A percentile compares a stretch with the other conserved stretches of the same genome.
Evolutionary conservation across 345 rosid species (phyloP).

Genomic region (Lumnitzera racemosa): DNA sequence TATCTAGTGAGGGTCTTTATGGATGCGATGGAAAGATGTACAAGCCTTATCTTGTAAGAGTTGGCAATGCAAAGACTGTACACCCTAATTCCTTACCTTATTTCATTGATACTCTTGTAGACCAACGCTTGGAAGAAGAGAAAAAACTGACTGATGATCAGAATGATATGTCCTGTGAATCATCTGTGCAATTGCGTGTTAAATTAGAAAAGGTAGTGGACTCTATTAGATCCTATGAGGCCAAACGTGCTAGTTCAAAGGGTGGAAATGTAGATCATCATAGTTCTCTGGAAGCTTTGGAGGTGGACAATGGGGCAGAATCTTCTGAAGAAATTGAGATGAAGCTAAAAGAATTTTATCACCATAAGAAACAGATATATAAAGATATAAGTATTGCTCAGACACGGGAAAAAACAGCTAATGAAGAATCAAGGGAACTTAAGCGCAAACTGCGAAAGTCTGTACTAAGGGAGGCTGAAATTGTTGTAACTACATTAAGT

Average conservation of each 20-base stretch:
- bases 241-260: conserved; percentile 76
- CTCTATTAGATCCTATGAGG: conserved; percentile 62
- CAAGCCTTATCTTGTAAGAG: conserved; percentile 93
- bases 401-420: conserved; percentile 66
- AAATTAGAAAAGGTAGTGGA: conserved; percentile 79
- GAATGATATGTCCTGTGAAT: conserved; percentile 30
- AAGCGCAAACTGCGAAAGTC: conserved; percentile 72
- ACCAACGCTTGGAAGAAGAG: conserved; percentile 74
- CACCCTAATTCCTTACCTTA: conserved; percentile 80
- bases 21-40: conserved; percentile 84
- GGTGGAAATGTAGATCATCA: conserved; percentile 44
- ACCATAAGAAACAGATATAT: conserved; percentile 73
- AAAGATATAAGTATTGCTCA: conserved; percentile 80
- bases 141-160: conserved; percentile 34
- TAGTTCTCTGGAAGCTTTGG: conserved; percentile 29
- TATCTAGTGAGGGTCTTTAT: conserved; percentile 66
- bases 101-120: conserved; percentile 88
- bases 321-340: conserved; percentile 58
- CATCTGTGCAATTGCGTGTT: conserved; percentile 57
- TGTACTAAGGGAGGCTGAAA: conserved; percentile 88
- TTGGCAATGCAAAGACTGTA: conserved; percentile 86
- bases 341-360: conserved; percentile 66
- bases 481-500: conserved; percentile 84
- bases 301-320: conserved; percentile 42
- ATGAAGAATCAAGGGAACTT: conserved; percentile 58